Evolutionary conservation across 2,329 filamentous ascomycete species (phyloP).

Genomic region (Talaromyces albobiverticillius): DNA sequence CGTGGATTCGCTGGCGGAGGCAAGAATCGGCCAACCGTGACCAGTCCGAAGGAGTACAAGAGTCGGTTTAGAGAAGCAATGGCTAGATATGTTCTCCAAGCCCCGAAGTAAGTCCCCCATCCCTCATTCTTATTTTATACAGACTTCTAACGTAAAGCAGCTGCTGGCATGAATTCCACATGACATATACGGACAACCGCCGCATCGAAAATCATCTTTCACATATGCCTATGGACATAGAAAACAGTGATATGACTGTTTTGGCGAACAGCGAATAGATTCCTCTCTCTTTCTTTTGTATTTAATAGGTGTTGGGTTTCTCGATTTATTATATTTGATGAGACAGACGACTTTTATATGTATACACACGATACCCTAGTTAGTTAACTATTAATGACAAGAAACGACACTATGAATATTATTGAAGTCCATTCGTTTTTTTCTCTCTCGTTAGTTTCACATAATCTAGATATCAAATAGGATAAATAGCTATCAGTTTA

Average conservation of each 20-base stretch:
- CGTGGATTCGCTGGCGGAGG: conserved; percentile 79
- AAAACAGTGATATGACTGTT: conserved; percentile 19
- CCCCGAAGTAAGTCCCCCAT: conserved; percentile 42
- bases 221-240: conserved; percentile 18
- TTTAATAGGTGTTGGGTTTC: not conserved
- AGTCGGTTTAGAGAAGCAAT: conserved; percentile 94
- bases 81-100: conserved; percentile 70
- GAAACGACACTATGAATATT: not conserved
- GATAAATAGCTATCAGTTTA: too few species aligned
- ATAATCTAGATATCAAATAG: too few species aligned
- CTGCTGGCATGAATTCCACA: conserved; percentile 48
- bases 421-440: not conserved
- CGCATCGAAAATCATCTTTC: conserved; percentile 26
- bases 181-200: conserved; percentile 28
- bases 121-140: not conserved
- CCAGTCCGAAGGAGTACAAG: conserved; percentile 96
- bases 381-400: not conserved
- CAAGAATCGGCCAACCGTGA: conserved; percentile 85
- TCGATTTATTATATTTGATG: not conserved
- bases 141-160: conserved; percentile 22
- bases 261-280: conserved; percentile 20
- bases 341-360: not conserved
- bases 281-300: not conserved
- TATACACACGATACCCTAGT: conserved; percentile 5
- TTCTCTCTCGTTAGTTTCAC: not conserved